Base-by-base conservation (phyloP, 2,329 filamentous ascomycete genomes). In the Penicillium olsonii region DNA sequence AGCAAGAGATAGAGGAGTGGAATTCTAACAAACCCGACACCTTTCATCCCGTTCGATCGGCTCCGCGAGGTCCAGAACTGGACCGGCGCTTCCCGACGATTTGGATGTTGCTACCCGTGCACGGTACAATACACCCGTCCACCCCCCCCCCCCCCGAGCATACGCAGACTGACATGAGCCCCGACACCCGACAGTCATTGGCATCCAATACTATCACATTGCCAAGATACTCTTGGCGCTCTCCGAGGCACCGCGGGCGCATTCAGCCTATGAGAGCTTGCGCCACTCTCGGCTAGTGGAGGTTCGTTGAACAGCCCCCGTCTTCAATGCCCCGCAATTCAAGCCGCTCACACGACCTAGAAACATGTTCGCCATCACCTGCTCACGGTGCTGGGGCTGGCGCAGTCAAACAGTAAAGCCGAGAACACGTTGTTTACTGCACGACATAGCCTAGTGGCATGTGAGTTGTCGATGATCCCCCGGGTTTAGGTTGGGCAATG, bases 141-240 rank as follows among this genome's bases (percentile, higher is more conserved):
- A 31, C 4, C 29, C 29, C 29, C 29, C 29, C 12, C 4, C 29
- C 29, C 29, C 29, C 29, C 12, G n/a, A 31, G 14, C 17, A 37
- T 17, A 26, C 9, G 22, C 9, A 8, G 26, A 20, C 42, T 45
- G 34, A 45, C 24, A 20, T 38, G 15, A n/a, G 14, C 17, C 15
- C 17, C n/a, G 38, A 27, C 37, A 14, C 22, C 24, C 37, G 31
- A 4, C 33, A 65, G 68, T 69, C n/a, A 57, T 68, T 38, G 67
- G 68, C 9, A 37, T 69, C 7, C 67, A 70, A 45, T 70, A 70
- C 45, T 71, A 65, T 34, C 62, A 70, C 40, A 60, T 68, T 19
- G 64, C 67, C 12, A 67, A 66, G 40, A 64, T 68, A 22, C 57
- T 68, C 5, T 48, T 63, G 9, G 55, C 55, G n/a, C 45, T 64